A percentile compares a stretch with the other conserved stretches of the same genome.
Conservation (phyloP, 2,329 filamentous ascomycete species). For the Tolypocladium ophioglossoides region DNA sequence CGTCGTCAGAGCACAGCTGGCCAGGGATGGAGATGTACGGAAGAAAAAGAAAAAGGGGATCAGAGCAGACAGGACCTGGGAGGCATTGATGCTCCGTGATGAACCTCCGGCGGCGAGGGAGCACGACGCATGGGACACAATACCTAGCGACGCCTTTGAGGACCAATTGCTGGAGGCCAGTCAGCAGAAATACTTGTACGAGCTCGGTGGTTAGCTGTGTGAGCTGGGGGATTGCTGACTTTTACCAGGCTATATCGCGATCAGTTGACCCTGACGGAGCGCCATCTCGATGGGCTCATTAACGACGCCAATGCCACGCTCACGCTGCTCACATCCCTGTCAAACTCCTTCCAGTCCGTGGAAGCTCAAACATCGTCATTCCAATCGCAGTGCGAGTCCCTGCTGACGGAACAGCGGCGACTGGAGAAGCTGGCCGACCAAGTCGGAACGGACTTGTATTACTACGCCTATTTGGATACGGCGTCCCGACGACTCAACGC, state of each 20-base stretch:
- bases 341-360: constrained; percentile 77
- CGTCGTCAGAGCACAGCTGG: constrained; percentile 45
- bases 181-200: constrained; percentile 75
- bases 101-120: constrained; percentile 9
- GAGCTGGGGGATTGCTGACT: constrained; percentile 15
- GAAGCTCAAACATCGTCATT: constrained; percentile 89
- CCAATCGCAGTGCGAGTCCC: constrained; percentile 80
- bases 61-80: constrained; percentile 33
- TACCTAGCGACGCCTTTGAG: constrained; percentile 33
- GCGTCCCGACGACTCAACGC: constrained; percentile 86
- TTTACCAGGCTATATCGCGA: constrained; percentile 59
- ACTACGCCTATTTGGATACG: constrained; percentile 87
- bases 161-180: constrained; percentile 67
- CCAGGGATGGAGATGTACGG: constrained; percentile 33
- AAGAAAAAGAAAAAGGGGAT: constrained; percentile 25
- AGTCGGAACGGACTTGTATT: constrained; percentile 82
- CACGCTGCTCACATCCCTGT: constrained; percentile 64
- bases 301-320: constrained; percentile 68
- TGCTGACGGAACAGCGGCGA: constrained; percentile 71
- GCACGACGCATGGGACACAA: constrained; percentile 10
- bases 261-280: constrained; percentile 69
- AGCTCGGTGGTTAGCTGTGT: neutral
- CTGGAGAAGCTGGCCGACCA: constrained; percentile 72
- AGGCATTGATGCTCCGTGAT: constrained; percentile 33
- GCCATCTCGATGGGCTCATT: constrained; percentile 71